Evolutionary conservation across 441 rosid genomes (phyloP).

Genomic region (Arabidopsis hybrid): DNA sequence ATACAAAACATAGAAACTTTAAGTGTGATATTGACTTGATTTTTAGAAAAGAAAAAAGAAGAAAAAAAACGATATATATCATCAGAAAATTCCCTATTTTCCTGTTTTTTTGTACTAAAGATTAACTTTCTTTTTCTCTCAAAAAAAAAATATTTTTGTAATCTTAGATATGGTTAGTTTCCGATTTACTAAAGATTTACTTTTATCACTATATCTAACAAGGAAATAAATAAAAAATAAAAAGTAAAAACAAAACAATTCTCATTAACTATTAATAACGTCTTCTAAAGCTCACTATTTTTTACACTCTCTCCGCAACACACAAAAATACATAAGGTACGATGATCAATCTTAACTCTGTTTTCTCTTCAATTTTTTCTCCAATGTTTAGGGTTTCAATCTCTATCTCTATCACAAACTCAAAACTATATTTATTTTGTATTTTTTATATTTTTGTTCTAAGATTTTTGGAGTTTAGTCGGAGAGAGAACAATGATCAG

Average conservation of each 20-base stretch:
- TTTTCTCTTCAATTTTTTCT: background rate
- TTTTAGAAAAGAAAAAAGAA: too few relatives aligned
- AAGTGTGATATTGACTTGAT: too few relatives aligned
- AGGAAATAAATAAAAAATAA: background rate
- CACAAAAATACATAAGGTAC: conserved; percentile 14
- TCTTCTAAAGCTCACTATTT: background rate
- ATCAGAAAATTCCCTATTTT: too few relatives aligned
- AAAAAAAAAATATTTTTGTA: too few relatives aligned
- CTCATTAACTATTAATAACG: background rate
- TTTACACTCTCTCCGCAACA: background rate
- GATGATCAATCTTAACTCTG: conserved; percentile 6
- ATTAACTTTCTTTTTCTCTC: too few relatives aligned
- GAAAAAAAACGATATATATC: too few relatives aligned
- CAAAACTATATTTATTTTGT: background rate
- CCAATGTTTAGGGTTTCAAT: background rate
- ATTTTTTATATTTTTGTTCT: background rate
- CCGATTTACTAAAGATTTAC: background rate
- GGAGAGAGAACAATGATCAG: background rate
- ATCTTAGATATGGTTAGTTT: too few relatives aligned
- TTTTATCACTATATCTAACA: background rate
- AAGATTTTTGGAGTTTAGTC: conserved; percentile 4
- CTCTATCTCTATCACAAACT: background rate
- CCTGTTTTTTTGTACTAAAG: too few relatives aligned
- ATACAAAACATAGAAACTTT: too few relatives aligned
- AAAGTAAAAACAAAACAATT: background rate